phyloP scores from a whole-genome alignment of 2,329 filamentous ascomycete species.

The Lachnellula occidentalis region DNA sequence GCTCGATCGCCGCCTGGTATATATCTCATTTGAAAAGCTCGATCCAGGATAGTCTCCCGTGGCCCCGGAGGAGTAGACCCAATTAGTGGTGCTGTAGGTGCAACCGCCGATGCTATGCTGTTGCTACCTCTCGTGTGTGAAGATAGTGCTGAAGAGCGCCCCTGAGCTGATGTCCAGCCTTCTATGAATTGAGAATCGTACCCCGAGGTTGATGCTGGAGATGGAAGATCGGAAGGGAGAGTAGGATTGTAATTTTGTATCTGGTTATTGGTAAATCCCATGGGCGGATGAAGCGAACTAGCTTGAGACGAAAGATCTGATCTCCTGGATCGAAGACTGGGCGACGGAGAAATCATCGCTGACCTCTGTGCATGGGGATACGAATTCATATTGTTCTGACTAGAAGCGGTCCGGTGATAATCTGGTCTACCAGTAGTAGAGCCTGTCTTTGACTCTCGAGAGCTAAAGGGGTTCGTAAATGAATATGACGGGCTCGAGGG shows the following conservation, averaged over 20 bases:
- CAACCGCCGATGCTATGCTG: slow-evolving; percentile 47
- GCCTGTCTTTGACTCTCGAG: slow-evolving; percentile 16
- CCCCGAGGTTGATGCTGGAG: slow-evolving; percentile 47
- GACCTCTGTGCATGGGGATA: slow-evolving; percentile 34
- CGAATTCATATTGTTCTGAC: slow-evolving; percentile 40
- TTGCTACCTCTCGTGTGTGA: slow-evolving; percentile 49
- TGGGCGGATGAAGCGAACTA: slow-evolving; percentile 35
- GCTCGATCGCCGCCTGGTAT: slow-evolving; percentile 56
- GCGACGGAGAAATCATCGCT: slow-evolving; percentile 52
- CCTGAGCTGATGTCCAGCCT: slow-evolving; percentile 55
- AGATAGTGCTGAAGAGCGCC: slow-evolving; percentile 51
- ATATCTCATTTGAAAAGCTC: slow-evolving; percentile 57
- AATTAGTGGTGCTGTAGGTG: slow-evolving; percentile 31
- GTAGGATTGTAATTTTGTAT: slow-evolving; percentile 43
- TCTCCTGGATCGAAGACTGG: slow-evolving; percentile 55
- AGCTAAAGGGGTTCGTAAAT: slow-evolving; percentile 30
- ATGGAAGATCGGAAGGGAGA: slow-evolving; percentile 50
- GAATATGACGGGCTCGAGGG: slow-evolving; percentile 22
- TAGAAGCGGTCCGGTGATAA: slow-evolving; percentile 42
- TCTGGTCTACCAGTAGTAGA: slow-evolving; percentile 19
- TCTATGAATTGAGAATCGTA: slow-evolving; percentile 55
- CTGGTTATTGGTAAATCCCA: slow-evolving; percentile 43
- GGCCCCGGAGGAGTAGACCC: slow-evolving; percentile 40
- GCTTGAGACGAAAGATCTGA: slow-evolving; percentile 51
- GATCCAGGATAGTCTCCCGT: slow-evolving; percentile 61